Evolutionary conservation across 2,329 filamentous ascomycete species (phyloP).

Genomic region (Elsinoe arachidis): DNA sequence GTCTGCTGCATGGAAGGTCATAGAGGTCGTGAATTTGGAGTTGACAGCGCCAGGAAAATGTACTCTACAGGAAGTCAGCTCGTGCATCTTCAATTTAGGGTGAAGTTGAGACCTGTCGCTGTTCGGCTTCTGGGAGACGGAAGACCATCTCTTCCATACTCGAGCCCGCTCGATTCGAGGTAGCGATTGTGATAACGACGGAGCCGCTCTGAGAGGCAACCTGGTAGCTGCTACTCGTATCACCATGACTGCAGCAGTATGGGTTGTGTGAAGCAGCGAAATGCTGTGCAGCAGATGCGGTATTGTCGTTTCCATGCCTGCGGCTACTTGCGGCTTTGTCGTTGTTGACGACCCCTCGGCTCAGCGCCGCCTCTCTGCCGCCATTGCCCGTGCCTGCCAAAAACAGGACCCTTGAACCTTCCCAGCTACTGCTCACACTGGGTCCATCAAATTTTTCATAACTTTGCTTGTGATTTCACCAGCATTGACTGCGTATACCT

Average conservation of each 20-base stretch:
- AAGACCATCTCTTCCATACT: conserved; percentile 39
- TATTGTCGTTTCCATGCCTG: neutral
- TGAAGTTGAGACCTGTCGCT: conserved; percentile 45
- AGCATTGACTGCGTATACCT: too few relatives aligned
- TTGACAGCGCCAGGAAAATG: conserved; percentile 90
- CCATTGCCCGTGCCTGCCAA: neutral
- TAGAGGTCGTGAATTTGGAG: conserved; percentile 75
- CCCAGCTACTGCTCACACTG: too few relatives aligned
- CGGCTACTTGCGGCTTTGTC: neutral
- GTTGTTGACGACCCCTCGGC: neutral
- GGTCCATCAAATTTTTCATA: too few relatives aligned
- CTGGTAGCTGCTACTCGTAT: neutral
- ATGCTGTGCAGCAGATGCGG: too few relatives aligned
- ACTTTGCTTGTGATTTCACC: too few relatives aligned
- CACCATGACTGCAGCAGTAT: neutral
- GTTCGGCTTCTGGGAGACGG: conserved; percentile 49
- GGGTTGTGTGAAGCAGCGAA: neutral
- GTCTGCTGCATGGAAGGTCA: conserved; percentile 68
- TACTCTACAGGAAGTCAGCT: conserved; percentile 34
- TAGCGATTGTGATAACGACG: neutral
- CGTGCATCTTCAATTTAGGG: neutral
- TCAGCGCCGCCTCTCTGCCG: neutral
- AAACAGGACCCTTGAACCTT: too few relatives aligned
- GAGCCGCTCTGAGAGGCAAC: neutral
- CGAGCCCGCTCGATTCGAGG: neutral